Evolutionary conservation across 768 basidiomycete species (phyloP), one percentile per base, ranked within the genome.

Genomic region (Amanita subjunquillea): DNA sequence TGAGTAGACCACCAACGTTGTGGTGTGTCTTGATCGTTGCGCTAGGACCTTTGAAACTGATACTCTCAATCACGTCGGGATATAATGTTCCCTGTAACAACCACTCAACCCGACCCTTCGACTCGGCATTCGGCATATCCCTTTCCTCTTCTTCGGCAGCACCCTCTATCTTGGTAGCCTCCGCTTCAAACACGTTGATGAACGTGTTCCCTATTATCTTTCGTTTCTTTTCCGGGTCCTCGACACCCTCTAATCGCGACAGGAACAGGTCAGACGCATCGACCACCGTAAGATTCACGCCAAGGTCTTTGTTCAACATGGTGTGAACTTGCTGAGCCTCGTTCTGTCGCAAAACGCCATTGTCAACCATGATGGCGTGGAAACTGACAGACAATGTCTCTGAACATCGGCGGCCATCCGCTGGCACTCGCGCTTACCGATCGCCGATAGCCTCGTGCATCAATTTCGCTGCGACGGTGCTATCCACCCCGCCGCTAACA

Each of bases 371-470:
- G 71, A 98, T 96, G 8, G 94, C 96, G 62, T 95, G 96, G 77
- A 99, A 99, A 55, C 94, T 95, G 37, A 43, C 8, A 50, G 30
- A 45, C 38, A 25, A 30, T 42, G 52, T 39, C 40, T 20, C 29
- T 55, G 49, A 6, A 50, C 6, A 32, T 3, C 15, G 36, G 8
- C 36, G 36, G 51, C 49, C 25, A 34, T 48, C 39, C 39, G 52
- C 51, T 29, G 23, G 54, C 48, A 39, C 48, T 27, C 20, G 13
- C 38, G 58, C 73, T 40, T 62, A 90, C 91, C 95, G 79, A 66
- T 97, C 92, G 27, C 96, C 96, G 60, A 99, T 98, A 25, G 96
- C 96, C 72, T 97, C 94, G 59, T 98, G 94, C 96, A 99, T 99
- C 55, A 99, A 77, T 69, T 97, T 98, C 40, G 96, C 96, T 3